These are phyloP conservation scores for Arctium lappa DNA, from an alignment of 129 eudicot species.

Conservation along the genomic window DNA sequence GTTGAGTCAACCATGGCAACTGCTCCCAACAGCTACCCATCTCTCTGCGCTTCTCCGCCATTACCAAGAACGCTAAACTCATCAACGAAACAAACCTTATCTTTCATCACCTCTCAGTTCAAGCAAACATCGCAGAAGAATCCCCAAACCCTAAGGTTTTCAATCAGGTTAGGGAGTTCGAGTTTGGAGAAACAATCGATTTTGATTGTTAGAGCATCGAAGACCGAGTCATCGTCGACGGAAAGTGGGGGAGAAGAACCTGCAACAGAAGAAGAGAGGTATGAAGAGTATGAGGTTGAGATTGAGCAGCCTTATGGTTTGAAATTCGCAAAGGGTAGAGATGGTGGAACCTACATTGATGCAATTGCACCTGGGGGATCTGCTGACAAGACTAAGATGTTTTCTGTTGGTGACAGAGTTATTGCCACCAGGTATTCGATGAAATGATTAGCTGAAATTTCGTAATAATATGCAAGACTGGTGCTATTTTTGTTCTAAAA, in stretches of 20 bases:
- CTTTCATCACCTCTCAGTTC: conserved; percentile 22
- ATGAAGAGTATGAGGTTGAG: conserved; percentile 89
- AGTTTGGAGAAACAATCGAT: conserved; percentile 22
- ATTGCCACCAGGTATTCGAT: conserved; percentile 80
- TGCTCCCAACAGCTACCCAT: conserved; percentile 59
- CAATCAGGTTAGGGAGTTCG: conserved; percentile 22
- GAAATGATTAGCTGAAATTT: conserved; percentile 13
- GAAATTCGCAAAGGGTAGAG: conserved; percentile 87
- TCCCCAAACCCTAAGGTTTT: conserved; percentile 17
- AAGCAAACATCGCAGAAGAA: conserved; percentile 22
- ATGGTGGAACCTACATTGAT: conserved; percentile 94
- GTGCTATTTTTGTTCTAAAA: not conserved
- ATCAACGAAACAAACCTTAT: conserved; percentile 18
- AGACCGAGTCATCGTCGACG: conserved; percentile 31
- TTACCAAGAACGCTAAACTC: conserved; percentile 28
- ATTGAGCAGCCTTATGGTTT: conserved; percentile 83
- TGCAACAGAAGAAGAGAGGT: conserved; percentile 35
- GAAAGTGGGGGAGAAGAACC: conserved; percentile 14
- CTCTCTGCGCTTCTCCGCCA: conserved; percentile 61
- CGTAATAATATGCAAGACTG: not conserved
- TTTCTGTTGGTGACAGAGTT: conserved; percentile 87
- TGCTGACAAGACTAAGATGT: conserved; percentile 75
- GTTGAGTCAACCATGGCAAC: conserved; percentile 32
- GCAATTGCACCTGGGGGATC: conserved; percentile 91
- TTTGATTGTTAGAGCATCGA: conserved; percentile 47